These are phyloP conservation scores for Fallopia convolvulus DNA, from an alignment of 148 eudicot species.

Conservation along the genomic window DNA sequence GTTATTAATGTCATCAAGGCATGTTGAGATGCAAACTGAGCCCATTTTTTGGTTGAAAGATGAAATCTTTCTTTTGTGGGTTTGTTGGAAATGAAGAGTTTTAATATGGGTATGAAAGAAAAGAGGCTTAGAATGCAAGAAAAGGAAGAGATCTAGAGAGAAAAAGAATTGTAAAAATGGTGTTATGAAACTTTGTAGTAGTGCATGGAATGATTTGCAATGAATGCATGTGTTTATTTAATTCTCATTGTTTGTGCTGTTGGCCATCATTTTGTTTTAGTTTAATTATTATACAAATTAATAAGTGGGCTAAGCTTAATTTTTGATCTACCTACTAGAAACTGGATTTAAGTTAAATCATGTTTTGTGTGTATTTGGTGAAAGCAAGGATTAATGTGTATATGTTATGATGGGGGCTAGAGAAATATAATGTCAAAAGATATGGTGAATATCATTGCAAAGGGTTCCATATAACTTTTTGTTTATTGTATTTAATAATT, in stretches of 20 bases:
- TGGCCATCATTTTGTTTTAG: constrained; percentile 5
- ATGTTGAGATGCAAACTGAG: constrained; percentile 47
- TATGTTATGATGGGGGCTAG: not conserved
- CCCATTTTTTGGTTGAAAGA: constrained; percentile 21
- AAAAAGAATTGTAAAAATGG: not conserved
- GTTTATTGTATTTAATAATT: not conserved
- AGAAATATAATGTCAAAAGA: not conserved
- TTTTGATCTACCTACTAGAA: constrained; percentile 6
- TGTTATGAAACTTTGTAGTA: not conserved
- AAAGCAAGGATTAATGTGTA: not conserved
- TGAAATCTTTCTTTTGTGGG: not conserved
- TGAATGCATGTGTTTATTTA: not conserved
- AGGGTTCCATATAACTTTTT: not conserved
- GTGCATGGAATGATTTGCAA: constrained; percentile 8
- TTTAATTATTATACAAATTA: not conserved
- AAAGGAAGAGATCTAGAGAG: constrained; percentile 11
- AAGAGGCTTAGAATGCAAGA: constrained; percentile 16
- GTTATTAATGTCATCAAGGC: constrained; percentile 28
- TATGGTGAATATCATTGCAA: not conserved
- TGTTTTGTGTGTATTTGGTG: constrained; percentile 4
- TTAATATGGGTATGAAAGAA: not conserved
- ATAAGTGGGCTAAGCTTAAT: not conserved
- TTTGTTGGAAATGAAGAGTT: not conserved
- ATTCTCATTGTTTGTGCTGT: not conserved
- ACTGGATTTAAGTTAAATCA: not conserved